Percentiles rank a stretch among this genome's conserved stretches.
Conservation (phyloP, 495 filamentous ascomycete species). For the Podospora appendiculata region DNA sequence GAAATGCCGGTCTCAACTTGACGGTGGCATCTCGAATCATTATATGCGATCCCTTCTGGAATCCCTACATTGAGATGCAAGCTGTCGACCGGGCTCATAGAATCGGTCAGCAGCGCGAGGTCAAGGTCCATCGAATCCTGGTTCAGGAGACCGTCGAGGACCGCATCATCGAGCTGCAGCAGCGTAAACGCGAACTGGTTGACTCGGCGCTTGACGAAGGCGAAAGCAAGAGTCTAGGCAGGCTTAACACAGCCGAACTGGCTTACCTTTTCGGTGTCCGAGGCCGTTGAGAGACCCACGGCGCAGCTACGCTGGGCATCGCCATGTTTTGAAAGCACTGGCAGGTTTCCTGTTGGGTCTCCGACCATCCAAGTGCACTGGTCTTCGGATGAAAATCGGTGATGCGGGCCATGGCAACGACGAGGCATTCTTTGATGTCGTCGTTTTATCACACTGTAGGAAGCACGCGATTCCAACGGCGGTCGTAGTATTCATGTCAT, state of each 20-base stretch:
- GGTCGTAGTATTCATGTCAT: too few relatives aligned
- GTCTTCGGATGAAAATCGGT: too few relatives aligned
- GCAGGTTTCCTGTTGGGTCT: not conserved
- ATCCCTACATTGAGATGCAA: constrained; percentile 90
- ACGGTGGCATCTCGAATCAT: constrained; percentile 82
- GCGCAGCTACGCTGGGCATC: not conserved
- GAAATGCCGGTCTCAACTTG: constrained; percentile 87
- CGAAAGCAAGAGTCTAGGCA: constrained; percentile 52
- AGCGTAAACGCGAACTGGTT: constrained; percentile 73
- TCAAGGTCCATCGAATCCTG: constrained; percentile 75
- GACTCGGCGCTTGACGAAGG: constrained; percentile 78
- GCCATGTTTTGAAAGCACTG: not conserved
- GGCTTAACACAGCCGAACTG: constrained; percentile 57
- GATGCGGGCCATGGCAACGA: too few relatives aligned
- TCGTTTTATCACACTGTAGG: too few relatives aligned
- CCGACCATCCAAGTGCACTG: too few relatives aligned
- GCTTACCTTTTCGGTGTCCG: constrained; percentile 52
- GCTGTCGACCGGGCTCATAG: constrained; percentile 91
- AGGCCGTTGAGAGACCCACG: not conserved
- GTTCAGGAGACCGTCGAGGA: constrained; percentile 81
- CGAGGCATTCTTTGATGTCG: too few relatives aligned
- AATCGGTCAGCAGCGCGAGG: constrained; percentile 70
- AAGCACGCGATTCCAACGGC: too few relatives aligned
- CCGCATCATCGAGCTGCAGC: constrained; percentile 77
- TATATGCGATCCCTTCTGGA: constrained; percentile 95